Conservation (phyloP, 129 eudicot genomes). For the Tagetes erecta region DNA sequence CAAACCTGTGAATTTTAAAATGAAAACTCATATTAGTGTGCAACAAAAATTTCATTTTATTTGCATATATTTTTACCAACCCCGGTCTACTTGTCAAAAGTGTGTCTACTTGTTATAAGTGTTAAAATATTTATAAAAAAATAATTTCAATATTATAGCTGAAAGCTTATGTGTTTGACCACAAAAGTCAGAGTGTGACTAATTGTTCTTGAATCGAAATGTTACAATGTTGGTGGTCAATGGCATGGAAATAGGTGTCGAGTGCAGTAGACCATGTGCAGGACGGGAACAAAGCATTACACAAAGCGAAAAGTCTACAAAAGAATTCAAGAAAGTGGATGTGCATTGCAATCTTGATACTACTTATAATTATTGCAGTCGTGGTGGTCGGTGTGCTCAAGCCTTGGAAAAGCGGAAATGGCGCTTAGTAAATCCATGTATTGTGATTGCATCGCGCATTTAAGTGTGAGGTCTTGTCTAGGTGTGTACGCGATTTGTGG, state of each 20-base stretch:
- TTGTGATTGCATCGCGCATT: slow-evolving; percentile 13
- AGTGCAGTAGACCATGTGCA: slow-evolving; percentile 95
- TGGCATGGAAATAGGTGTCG: slow-evolving; percentile 52
- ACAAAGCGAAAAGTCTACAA: slow-evolving; percentile 75
- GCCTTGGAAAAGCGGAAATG: slow-evolving; percentile 80
- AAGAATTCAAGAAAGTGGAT: slow-evolving; percentile 89
- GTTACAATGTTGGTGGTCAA: background rate
- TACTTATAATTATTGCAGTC: slow-evolving; percentile 63
- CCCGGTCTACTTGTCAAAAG: background rate
- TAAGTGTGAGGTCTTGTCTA: slow-evolving; percentile 24
- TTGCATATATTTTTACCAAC: background rate
- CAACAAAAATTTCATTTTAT: background rate
- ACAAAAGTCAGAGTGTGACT: background rate
- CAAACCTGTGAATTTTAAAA: background rate
- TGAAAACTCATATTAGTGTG: background rate
- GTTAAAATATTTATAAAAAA: background rate
- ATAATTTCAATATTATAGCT: background rate
- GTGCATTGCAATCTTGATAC: slow-evolving; percentile 81
- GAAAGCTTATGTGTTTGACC: background rate
- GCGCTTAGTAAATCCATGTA: slow-evolving; percentile 46
- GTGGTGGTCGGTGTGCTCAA: slow-evolving; percentile 84
- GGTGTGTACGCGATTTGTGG: background rate
- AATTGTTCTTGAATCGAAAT: background rate
- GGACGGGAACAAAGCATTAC: slow-evolving; percentile 73
- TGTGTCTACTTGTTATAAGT: background rate